Evolutionary conservation across 371 early-diverging fungal species (phyloP).

Genomic region (Sporodiniella umbellata): DNA sequence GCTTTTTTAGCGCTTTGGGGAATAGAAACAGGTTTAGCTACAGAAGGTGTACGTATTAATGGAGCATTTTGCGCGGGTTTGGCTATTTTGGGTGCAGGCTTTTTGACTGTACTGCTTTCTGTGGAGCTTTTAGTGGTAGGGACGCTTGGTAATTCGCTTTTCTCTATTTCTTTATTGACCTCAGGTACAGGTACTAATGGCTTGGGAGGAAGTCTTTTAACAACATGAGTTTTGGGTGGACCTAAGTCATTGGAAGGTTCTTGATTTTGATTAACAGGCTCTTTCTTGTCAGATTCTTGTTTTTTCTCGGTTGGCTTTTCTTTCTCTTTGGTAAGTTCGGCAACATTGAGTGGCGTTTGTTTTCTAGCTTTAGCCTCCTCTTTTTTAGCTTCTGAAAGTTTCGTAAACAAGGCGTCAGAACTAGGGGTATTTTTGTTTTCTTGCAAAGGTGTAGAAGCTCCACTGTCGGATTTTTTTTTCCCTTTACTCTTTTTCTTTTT

Average conservation of each 20-base stretch:
- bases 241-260: no score
- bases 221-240: no score
- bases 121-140: background rate
- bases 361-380: background rate
- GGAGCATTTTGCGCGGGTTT: no score
- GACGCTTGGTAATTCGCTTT: background rate
- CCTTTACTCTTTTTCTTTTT: conserved; percentile 40
- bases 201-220: no score
- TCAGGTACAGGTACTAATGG: conserved; percentile 1
- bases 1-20: background rate
- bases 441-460: conserved; percentile 5
- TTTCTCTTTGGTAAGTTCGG: background rate
- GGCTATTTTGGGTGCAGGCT: no score
- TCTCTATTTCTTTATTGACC: background rate
- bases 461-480: conserved; percentile 33
- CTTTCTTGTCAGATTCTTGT: background rate
- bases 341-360: background rate
- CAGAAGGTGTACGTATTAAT: background rate
- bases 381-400: background rate
- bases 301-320: background rate
- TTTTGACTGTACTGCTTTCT: no score
- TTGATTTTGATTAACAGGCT: background rate
- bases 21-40: background rate
- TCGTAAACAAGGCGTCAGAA: background rate
- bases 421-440: background rate